A percentile compares a stretch with the other conserved stretches of the same genome.
phyloP scores from a whole-genome alignment of 306 rosid species.

The Pyrus pyrifolia region DNA sequence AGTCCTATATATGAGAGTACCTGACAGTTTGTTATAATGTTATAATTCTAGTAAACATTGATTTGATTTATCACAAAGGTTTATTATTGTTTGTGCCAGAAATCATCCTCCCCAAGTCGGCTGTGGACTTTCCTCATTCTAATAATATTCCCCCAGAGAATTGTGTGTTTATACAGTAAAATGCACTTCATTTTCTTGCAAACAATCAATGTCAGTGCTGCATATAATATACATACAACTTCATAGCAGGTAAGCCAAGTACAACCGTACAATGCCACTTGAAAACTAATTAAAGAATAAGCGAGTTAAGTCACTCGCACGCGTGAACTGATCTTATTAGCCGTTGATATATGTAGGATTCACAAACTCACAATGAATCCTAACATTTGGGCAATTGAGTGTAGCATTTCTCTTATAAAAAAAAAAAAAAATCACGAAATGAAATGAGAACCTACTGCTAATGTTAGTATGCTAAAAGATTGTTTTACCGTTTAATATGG shows the following conservation, averaged over 20 bases:
- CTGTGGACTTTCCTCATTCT: neutral
- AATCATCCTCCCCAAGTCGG: neutral
- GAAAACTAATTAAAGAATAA: no score
- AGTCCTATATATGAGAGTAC: neutral
- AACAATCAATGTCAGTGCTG: neutral
- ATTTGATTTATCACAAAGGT: neutral
- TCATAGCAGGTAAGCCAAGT: neutral
- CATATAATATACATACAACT: neutral
- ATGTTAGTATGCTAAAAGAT: no score
- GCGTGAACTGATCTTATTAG: no score
- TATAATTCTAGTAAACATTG: neutral
- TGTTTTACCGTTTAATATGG: no score
- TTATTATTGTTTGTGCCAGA: neutral
- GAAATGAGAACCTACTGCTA: neutral
- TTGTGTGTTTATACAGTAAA: neutral
- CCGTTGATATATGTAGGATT: no score
- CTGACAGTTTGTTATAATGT: neutral
- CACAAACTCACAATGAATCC: no score
- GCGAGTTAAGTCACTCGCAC: no score
- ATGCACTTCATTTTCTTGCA: neutral
- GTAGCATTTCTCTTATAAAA: neutral
- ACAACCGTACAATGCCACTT: no score
- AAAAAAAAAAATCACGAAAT: neutral
- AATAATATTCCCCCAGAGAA: neutral
- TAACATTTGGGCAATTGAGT: no score